Evolutionary conservation across 352 stramenopile genomes (phyloP).

Genomic region (Lagenidium giganteum): DNA sequence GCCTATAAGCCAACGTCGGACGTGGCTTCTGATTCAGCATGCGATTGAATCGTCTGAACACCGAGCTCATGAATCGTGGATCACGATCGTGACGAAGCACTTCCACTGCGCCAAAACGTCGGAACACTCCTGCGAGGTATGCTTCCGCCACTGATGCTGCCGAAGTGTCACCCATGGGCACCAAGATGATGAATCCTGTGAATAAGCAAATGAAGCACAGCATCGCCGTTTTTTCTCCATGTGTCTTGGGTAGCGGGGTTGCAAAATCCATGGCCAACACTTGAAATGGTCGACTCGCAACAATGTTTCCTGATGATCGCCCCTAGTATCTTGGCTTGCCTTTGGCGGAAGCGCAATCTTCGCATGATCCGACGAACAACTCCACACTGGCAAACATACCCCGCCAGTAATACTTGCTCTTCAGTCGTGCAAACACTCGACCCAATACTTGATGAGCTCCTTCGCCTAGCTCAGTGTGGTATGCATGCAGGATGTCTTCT

Average conservation of each 20-base stretch:
- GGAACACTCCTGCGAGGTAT: conserved; percentile 18
- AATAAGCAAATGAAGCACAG: conserved; percentile 3
- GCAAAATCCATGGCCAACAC: conserved; percentile 8
- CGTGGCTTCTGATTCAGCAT: conserved; percentile 18
- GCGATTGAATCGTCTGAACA: conserved; percentile 17
- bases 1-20: conserved; percentile 22
- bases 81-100: conserved; percentile 21
- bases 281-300: neutral
- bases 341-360: conserved; percentile 3
- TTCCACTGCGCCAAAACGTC: conserved; percentile 14
- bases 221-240: neutral
- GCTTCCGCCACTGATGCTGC: conserved; percentile 18
- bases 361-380: conserved; percentile 1
- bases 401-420: conserved; percentile 2
- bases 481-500: conserved; percentile 5
- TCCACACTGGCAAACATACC: conserved; percentile 2
- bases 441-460: conserved; percentile 1
- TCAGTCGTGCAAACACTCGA: neutral
- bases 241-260: neutral
- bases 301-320: conserved; percentile 1
- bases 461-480: conserved; percentile 1
- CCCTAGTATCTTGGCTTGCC: conserved; percentile 7
- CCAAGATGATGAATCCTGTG: conserved; percentile 4
- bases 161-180: neutral
- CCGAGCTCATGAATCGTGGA: conserved; percentile 21